Evolutionary conservation across 2,329 filamentous ascomycete species (phyloP).

Genomic region (Purpureocillium lavendulum): DNA sequence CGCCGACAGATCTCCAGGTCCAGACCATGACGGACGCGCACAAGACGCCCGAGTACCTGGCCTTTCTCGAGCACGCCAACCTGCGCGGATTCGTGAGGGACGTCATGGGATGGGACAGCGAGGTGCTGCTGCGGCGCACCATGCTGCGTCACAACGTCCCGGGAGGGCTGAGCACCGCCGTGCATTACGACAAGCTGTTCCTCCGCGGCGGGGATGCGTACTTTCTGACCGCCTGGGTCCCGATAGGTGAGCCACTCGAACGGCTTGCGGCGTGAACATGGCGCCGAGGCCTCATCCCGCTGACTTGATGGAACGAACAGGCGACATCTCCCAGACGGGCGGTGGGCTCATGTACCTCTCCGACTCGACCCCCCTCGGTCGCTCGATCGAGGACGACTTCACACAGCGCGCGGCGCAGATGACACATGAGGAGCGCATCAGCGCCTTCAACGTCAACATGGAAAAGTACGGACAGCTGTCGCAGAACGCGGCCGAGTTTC

Average conservation of each 20-base stretch:
- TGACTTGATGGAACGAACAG: no score
- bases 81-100: constrained; percentile 1
- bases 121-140: constrained; percentile 16
- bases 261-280: no score
- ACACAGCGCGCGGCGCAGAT: constrained; percentile 32
- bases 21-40: constrained; percentile 2
- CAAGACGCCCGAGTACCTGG: constrained; percentile 4
- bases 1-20: constrained; percentile 1
- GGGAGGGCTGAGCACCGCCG: constrained; percentile 30
- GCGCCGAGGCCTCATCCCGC: no score
- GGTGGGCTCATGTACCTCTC: constrained; percentile 22
- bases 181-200: constrained; percentile 52
- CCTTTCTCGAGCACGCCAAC: constrained; percentile 1
- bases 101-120: constrained; percentile 15
- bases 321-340: constrained; percentile 25
- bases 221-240: constrained; percentile 45
- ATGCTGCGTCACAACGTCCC: constrained; percentile 21
- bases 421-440: constrained; percentile 38
- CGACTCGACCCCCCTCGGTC: not conserved
- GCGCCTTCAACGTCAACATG: constrained; percentile 49
- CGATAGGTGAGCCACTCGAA: constrained; percentile 29
- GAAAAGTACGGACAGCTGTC: constrained; percentile 42
- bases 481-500: constrained; percentile 31
- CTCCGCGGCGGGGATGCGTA: constrained; percentile 42
- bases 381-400: constrained; percentile 31